Evolutionary conservation across 768 basidiomycete species (phyloP).

Genomic region (Suillus discolor): DNA sequence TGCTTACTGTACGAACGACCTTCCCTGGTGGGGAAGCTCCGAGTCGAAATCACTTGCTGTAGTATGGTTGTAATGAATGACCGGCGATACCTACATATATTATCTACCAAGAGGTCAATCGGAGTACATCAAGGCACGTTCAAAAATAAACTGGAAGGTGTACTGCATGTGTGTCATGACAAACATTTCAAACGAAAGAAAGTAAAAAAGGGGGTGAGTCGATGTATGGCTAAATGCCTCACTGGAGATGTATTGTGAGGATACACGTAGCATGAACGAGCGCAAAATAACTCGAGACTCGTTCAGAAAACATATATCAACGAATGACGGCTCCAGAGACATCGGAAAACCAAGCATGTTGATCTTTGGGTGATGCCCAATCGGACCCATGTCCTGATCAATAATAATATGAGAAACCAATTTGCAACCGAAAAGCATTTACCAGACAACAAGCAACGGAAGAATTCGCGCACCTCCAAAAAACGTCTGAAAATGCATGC

Average conservation of each 20-base stretch:
- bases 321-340: slow-evolving; percentile 46
- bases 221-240: not conserved
- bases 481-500: slow-evolving; percentile 78
- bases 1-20: slow-evolving; percentile 3
- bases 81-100: not conserved
- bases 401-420: slow-evolving; percentile 1
- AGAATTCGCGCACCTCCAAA: slow-evolving; percentile 58
- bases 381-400: slow-evolving; percentile 49
- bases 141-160: not conserved
- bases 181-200: not conserved
- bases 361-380: slow-evolving; percentile 66
- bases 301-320: not conserved
- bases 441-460: not conserved
- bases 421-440: not conserved
- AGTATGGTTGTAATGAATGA: not conserved
- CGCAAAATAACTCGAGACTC: no score
- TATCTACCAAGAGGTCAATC: not conserved
- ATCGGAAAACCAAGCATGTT: slow-evolving; percentile 61
- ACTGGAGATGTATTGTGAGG: not conserved
- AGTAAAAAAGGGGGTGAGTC: not conserved
- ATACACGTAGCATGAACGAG: not conserved
- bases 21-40: not conserved
- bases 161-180: not conserved
- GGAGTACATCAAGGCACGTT: not conserved
- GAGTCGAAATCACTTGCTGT: not conserved